Percentiles rank a stretch among this genome's conserved stretches.
Conservation (phyloP, 2,329 filamentous ascomycete species). For the Endocalyx cinctus region DNA sequence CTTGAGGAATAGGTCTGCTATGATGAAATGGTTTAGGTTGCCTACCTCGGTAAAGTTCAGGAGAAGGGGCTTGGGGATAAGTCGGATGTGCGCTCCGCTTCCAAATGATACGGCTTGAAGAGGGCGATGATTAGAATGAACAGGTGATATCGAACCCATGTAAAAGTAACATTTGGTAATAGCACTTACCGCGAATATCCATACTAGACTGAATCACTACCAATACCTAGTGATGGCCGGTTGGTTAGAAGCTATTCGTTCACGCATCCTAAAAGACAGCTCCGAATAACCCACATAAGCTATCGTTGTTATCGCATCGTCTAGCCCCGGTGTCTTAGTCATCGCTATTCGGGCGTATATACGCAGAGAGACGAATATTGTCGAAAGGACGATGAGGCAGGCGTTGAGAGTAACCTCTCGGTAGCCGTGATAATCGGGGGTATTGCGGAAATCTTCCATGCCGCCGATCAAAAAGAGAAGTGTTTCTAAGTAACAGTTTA, state of each 20-base stretch:
- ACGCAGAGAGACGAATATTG: slow-evolving; percentile 19
- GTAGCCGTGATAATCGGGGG: slow-evolving; percentile 10
- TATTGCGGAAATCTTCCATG: slow-evolving; percentile 7
- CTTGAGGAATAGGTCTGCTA: no score
- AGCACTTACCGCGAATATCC: slow-evolving; percentile 16
- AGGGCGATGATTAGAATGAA: slow-evolving; percentile 2
- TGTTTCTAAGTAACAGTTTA: no score
- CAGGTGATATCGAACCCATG: no score
- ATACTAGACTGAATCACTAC: slow-evolving; percentile 13
- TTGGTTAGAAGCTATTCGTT: slow-evolving; percentile 3
- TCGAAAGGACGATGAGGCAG: slow-evolving; percentile 31
- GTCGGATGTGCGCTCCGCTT: slow-evolving; percentile 14
- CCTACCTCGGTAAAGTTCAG: slow-evolving; percentile 15
- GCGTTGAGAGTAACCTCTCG: slow-evolving; percentile 46
- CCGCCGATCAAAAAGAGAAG: no score
- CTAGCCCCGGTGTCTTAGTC: slow-evolving; percentile 24
- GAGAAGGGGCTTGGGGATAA: slow-evolving; percentile 9
- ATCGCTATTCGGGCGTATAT: slow-evolving; percentile 25
- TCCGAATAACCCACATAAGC: slow-evolving; percentile 21
- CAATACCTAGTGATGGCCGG: slow-evolving; percentile 9
- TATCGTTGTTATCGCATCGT: slow-evolving; percentile 24
- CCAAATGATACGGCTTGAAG: slow-evolving; percentile 15
- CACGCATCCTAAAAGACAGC: no score
- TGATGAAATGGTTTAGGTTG: slow-evolving; percentile 1
- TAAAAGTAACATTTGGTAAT: no score